phyloP scores from a whole-genome alignment of 208 protist genomes.

The Wallacemonas collosoma region DNA sequence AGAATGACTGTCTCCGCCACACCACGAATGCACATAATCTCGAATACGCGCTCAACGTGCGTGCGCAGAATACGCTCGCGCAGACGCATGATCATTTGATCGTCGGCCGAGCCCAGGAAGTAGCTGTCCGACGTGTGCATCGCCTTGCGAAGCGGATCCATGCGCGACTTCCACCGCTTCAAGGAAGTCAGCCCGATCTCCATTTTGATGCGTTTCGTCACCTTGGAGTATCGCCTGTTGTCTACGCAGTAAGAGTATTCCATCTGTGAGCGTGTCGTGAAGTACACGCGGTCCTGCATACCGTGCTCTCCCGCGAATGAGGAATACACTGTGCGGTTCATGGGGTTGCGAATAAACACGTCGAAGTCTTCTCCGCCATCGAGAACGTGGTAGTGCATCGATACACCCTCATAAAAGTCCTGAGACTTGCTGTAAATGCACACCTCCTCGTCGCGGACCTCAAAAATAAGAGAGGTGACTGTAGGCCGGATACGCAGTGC shows the following conservation, averaged over 20 bases:
- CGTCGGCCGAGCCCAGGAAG: slow-evolving; percentile 74
- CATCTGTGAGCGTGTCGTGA: slow-evolving; percentile 54
- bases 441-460: slow-evolving; percentile 70
- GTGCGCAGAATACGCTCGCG: slow-evolving; percentile 66
- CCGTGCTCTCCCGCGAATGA: slow-evolving; percentile 80
- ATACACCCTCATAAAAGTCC: slow-evolving; percentile 66
- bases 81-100: slow-evolving; percentile 76
- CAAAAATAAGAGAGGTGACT: slow-evolving; percentile 46
- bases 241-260: slow-evolving; percentile 86
- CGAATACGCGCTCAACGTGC: slow-evolving; percentile 61
- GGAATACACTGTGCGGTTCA: slow-evolving; percentile 64
- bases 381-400: slow-evolving; percentile 74
- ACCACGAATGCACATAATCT: slow-evolving; percentile 48
- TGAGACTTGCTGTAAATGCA: slow-evolving; percentile 67
- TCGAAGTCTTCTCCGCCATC: slow-evolving; percentile 76
- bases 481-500: slow-evolving; percentile 64
- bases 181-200: slow-evolving; percentile 71
- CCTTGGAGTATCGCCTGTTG: slow-evolving; percentile 59
- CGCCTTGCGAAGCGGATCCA: slow-evolving; percentile 71
- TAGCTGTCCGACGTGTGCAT: slow-evolving; percentile 72
- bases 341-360: slow-evolving; percentile 59
- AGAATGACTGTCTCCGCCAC: slow-evolving; percentile 66
- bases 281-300: slow-evolving; percentile 73
- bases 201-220: slow-evolving; percentile 68
- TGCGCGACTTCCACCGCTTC: slow-evolving; percentile 72